phyloP scores from a whole-genome alignment of 1,284 basidiomycete genomes.

The Cronartium ribicola region DNA sequence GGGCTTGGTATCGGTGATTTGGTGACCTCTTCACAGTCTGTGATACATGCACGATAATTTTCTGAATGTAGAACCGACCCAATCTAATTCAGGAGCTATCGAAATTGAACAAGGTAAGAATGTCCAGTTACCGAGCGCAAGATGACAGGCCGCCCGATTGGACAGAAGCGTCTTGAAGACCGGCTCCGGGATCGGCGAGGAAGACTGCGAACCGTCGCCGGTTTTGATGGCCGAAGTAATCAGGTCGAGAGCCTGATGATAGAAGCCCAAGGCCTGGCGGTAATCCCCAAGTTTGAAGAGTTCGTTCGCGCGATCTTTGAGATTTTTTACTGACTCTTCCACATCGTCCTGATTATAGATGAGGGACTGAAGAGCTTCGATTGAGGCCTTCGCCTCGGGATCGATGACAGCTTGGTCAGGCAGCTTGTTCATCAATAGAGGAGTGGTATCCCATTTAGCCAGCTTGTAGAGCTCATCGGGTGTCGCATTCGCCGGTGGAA shows the following conservation, averaged over 20 bases:
- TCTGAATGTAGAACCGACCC: neutral
- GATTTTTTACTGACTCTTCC: conserved; percentile 18
- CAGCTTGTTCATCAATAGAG: conserved; percentile 32
- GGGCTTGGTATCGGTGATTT: conserved; percentile 17
- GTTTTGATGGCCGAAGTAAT: neutral
- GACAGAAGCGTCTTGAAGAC: conserved; percentile 6
- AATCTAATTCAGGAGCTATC: neutral
- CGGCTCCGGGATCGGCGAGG: neutral
- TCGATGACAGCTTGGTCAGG: neutral
- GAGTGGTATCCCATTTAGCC: conserved; percentile 27
- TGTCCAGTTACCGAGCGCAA: conserved; percentile 20
- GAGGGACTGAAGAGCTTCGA: conserved; percentile 30
- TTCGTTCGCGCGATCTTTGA: conserved; percentile 34
- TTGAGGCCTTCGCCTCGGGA: conserved; percentile 1
- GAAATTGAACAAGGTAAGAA: neutral
- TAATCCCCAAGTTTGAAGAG: conserved; percentile 13
- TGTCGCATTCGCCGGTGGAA: neutral
- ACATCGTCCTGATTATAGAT: conserved; percentile 22
- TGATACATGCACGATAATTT: conserved; percentile 33
- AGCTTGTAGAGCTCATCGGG: conserved; percentile 11
- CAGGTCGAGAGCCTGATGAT: conserved; percentile 29
- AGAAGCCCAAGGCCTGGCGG: conserved; percentile 33
- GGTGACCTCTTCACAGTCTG: conserved; percentile 14
- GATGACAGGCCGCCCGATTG: conserved; percentile 41
- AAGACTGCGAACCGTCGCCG: neutral